A percentile compares a stretch with the other conserved stretches of the same genome.
phyloP scores from a whole-genome alignment of 352 stramenopile species.

The Phytophthora pistaciae region DNA sequence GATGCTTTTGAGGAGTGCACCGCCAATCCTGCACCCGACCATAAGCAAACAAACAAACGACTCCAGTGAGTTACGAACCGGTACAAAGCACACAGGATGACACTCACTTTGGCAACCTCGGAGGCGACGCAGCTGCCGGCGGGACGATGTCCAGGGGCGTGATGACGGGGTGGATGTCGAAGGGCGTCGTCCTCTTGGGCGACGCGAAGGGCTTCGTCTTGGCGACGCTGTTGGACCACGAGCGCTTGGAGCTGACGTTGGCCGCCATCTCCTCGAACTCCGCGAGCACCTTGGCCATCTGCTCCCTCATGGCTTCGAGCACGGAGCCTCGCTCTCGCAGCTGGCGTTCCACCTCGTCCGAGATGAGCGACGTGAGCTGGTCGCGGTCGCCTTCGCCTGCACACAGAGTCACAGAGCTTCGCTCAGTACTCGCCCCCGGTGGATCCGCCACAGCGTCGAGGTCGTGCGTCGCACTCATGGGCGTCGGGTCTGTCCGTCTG shows the following conservation, averaged over 20 bases:
- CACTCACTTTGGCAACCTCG: constrained; percentile 61
- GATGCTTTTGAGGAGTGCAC: constrained; percentile 42
- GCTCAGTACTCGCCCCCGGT: not conserved
- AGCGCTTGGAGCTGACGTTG: constrained; percentile 64
- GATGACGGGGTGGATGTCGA: constrained; percentile 41
- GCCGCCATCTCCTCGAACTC: constrained; percentile 77
- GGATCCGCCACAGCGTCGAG: not conserved
- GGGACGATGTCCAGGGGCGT: constrained; percentile 40
- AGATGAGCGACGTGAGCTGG: constrained; percentile 71
- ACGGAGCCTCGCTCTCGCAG: constrained; percentile 58
- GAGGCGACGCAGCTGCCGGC: constrained; percentile 27
- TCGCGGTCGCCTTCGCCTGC: constrained; percentile 35
- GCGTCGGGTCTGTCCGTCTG: not conserved
- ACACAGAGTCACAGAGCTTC: not conserved
- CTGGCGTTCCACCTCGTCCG: constrained; percentile 68
- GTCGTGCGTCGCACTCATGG: constrained; percentile 22
- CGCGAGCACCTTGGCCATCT: constrained; percentile 73
- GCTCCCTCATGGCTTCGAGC: constrained; percentile 67
- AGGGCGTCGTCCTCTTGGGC: constrained; percentile 17
- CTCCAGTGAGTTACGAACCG: constrained; percentile 1
- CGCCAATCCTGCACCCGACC: constrained; percentile 21
- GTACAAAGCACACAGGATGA: not conserved
- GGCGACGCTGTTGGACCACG: constrained; percentile 72
- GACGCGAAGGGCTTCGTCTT: constrained; percentile 41
- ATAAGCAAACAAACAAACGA: not conserved